Evolutionary conservation across 768 basidiomycete genomes (phyloP), one percentile per base, ranked within the genome.

Genomic region (Sarcodon aspratus): DNA sequence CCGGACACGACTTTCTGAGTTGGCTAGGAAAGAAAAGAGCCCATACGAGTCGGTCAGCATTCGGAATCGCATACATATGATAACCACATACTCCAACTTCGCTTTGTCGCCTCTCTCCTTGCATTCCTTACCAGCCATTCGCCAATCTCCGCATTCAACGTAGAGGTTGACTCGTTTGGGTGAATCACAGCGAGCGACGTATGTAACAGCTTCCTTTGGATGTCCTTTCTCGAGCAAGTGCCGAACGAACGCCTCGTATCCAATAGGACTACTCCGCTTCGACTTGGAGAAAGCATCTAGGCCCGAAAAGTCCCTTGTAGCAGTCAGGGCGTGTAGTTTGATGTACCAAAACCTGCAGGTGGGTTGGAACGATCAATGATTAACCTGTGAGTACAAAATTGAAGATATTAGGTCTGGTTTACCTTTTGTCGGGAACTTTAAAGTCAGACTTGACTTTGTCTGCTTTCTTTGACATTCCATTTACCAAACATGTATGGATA

Each of bases 391-490:
- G n/a, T 3, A 18, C 18, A 48, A 32, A 40, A 50, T 32, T 42
- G 7, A 36, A 33, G 36, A 40, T 7, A 10, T 12, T 50, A 17
- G 59, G 21, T 27, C 21, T 27, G 21, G 5, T 75, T 31, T 47
- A 92, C 93, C 95, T 73, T 69, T 94, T 98, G 61, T 98, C 96
- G 1, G 92, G 79, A 1, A 99, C 88, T 61, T 87, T 94, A 71
- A 91, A 98, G 54, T 97, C 95, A 1, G 72, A 70, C 61, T 85
- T 83, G 51, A 95, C 64, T 59, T 85, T 90, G 59, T 99, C 96
- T 1, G 93, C 96, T 50, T 80, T 76, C 67, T 94, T 98, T 15
- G 76, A 66, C 70, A 94, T 73, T 9, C 83, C 85, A 48, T 86
- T 88, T 33, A 85, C 60, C 15, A 98, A 62, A 53, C 91, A 89